A percentile compares a stretch with the other conserved stretches of the same genome.
phyloP scores from a whole-genome alignment of 768 basidiomycete genomes.

The Amanita exitialis region DNA sequence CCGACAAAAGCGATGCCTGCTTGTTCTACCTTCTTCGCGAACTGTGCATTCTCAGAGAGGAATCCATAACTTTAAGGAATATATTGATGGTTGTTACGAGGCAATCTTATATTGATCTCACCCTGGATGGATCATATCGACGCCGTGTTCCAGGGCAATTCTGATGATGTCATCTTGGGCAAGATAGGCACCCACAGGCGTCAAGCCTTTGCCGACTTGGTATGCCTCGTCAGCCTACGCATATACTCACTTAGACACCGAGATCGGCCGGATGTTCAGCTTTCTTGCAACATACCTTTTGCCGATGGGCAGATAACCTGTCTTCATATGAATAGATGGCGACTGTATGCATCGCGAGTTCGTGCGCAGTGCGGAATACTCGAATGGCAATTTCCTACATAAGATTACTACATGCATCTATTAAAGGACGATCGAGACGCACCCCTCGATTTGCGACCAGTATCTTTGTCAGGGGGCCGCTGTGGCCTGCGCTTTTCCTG shows the following conservation, averaged over 20 bases:
- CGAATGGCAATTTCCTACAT: constrained; percentile 95
- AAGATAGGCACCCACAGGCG: constrained; percentile 95
- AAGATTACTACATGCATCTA: constrained; percentile 8
- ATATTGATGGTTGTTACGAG: neutral
- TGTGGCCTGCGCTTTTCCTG: constrained; percentile 83
- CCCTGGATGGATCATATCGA: constrained; percentile 99
- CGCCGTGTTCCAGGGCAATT: constrained; percentile 94
- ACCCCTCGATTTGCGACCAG: constrained; percentile 90
- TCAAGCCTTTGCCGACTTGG: constrained; percentile 92
- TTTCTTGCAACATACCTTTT: constrained; percentile 56
- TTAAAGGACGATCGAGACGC: constrained; percentile 17
- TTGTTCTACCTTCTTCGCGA: constrained; percentile 96
- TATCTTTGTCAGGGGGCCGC: constrained; percentile 84
- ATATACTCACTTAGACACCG: constrained; percentile 20
- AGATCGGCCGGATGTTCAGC: constrained; percentile 4
- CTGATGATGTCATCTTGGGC: constrained; percentile 96
- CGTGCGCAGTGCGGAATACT: constrained; percentile 96
- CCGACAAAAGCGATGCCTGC: constrained; percentile 97
- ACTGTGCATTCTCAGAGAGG: constrained; percentile 92
- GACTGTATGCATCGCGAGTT: constrained; percentile 97
- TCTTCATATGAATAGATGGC: constrained; percentile 98
- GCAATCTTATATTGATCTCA: constrained; percentile 22
- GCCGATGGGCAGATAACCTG: constrained; percentile 91
- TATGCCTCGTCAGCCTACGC: constrained; percentile 93
- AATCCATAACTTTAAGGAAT: constrained; percentile 75